Percentiles rank a stretch among this genome's conserved stretches.
phyloP scores from a whole-genome alignment of 2,329 filamentous ascomycete species.

The Furcasterigmium furcatum region DNA sequence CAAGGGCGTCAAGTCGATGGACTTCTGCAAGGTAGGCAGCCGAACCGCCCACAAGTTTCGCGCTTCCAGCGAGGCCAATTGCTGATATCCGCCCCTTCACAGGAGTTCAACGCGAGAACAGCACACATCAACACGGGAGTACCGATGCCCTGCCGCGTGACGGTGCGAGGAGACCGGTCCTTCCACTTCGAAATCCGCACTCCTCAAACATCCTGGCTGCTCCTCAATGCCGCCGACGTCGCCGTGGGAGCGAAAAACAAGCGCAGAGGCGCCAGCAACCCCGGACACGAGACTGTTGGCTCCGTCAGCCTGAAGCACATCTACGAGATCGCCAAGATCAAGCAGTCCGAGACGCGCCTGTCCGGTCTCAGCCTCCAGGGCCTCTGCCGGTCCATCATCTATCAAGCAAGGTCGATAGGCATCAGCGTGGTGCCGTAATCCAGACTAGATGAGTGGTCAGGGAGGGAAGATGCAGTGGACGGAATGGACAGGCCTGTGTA shows the following conservation, averaged over 20 bases:
- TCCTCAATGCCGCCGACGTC: conserved; percentile 79
- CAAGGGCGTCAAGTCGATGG: conserved; percentile 98
- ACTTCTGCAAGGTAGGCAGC: conserved; percentile 85
- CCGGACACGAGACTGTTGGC: conserved; percentile 76
- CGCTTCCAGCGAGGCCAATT: conserved; percentile 8
- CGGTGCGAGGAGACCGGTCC: conserved; percentile 85
- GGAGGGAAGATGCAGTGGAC: conserved; percentile 8
- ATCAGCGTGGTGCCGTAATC: conserved; percentile 69
- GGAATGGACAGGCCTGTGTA: not conserved
- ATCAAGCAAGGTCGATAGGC: conserved; percentile 72
- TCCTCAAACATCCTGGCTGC: conserved; percentile 86
- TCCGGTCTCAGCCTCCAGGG: conserved; percentile 70
- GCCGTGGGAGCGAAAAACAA: conserved; percentile 70
- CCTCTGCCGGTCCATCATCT: conserved; percentile 71
- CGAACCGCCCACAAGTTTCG: not conserved
- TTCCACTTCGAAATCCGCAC: conserved; percentile 94
- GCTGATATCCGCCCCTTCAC: conserved; percentile 10
- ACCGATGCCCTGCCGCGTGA: conserved; percentile 86
- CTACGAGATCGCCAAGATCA: conserved; percentile 97
- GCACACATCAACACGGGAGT: conserved; percentile 78
- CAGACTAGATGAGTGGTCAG: too few species aligned
- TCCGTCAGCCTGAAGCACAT: conserved; percentile 90
- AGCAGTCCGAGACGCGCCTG: conserved; percentile 73
- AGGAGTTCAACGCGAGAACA: conserved; percentile 98
- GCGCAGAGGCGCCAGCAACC: conserved; percentile 72